phyloP scores from a whole-genome alignment of 2,329 filamentous ascomycete genomes.

The Dothideomycetes sp. region DNA sequence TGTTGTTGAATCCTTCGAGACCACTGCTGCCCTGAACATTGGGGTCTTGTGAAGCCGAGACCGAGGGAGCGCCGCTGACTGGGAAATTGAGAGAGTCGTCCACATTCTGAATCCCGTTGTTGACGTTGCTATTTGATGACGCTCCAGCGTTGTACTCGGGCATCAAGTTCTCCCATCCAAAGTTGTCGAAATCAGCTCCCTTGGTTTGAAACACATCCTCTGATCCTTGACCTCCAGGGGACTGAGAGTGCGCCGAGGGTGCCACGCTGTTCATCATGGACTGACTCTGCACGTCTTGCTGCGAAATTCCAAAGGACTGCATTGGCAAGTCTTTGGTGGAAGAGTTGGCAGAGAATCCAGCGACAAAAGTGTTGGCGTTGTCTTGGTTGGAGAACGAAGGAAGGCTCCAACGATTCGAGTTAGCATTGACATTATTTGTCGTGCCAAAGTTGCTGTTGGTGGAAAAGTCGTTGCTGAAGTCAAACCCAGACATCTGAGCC shows the following conservation, averaged over 20 bases:
- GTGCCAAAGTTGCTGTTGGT: conserved; percentile 15
- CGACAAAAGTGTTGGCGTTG: conserved; percentile 4
- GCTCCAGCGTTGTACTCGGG: conserved; percentile 5
- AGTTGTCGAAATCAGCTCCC: neutral
- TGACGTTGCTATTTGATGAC: conserved; percentile 1
- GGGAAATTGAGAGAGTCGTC: conserved; percentile 4
- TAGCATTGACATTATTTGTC: conserved; percentile 1
- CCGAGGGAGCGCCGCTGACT: conserved; percentile 1
- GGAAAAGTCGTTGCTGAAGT: conserved; percentile 21
- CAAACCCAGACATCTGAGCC: conserved; percentile 17
- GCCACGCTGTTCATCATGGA: conserved; percentile 6
- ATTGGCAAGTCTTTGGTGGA: conserved; percentile 2
- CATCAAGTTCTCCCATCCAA: conserved; percentile 7
- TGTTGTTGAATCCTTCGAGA: conserved; percentile 12
- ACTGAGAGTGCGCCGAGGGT: conserved; percentile 3
- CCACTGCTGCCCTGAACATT: conserved; percentile 14
- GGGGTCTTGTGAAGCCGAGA: conserved; percentile 8
- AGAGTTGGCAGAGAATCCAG: conserved; percentile 1
- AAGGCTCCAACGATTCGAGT: conserved; percentile 11
- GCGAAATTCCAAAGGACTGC: conserved; percentile 10
- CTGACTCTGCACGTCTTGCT: conserved; percentile 7
- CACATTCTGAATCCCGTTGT: no score
- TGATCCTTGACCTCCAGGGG: neutral
- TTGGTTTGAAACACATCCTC: neutral
- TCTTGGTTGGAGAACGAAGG: conserved; percentile 9